These are phyloP conservation scores for Venturia pyrina DNA, from an alignment of 2,329 filamentous ascomycete genomes.

Conservation along the genomic window DNA sequence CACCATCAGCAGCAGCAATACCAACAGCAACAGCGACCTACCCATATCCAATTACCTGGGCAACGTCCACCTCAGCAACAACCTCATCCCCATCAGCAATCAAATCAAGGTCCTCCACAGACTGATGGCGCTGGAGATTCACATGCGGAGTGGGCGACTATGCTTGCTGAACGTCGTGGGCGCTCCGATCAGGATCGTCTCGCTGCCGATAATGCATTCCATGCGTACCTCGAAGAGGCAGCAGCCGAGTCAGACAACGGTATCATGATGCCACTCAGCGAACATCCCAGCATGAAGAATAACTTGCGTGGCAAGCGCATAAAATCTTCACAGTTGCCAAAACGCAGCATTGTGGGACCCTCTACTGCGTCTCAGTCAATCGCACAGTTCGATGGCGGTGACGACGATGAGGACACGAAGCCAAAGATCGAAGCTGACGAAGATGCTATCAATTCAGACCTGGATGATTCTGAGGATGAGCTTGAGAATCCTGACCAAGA, in stretches of 20 bases:
- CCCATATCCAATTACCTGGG: conserved; percentile 24
- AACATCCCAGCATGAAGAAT: conserved; percentile 37
- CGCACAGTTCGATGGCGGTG: conserved; percentile 46
- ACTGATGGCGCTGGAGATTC: conserved; percentile 64
- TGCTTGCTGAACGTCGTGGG: conserved; percentile 49
- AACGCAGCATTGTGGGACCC: conserved; percentile 9
- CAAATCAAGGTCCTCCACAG: conserved; percentile 40
- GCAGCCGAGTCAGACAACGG: conserved; percentile 65
- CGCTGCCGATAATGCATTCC: conserved; percentile 59
- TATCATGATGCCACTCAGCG: conserved; percentile 61
- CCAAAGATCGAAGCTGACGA: conserved; percentile 53
- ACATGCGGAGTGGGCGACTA: conserved; percentile 45
- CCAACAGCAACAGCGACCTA: conserved; percentile 31
- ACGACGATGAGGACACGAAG: conserved; percentile 42
- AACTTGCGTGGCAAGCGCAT: neutral
- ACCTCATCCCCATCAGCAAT: conserved; percentile 32
- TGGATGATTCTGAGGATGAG: conserved; percentile 89
- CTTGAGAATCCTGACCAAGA: conserved; percentile 54
- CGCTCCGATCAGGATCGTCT: conserved; percentile 41
- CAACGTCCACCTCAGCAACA: conserved; percentile 19
- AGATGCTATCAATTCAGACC: conserved; percentile 95
- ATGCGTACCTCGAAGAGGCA: conserved; percentile 51
- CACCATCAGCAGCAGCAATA: conserved; percentile 24
- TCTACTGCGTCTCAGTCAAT: conserved; percentile 20
- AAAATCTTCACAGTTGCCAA: conserved; percentile 12